Base-by-base conservation (phyloP, 2,329 filamentous ascomycete genomes). In the Bipolaris cookei region DNA sequence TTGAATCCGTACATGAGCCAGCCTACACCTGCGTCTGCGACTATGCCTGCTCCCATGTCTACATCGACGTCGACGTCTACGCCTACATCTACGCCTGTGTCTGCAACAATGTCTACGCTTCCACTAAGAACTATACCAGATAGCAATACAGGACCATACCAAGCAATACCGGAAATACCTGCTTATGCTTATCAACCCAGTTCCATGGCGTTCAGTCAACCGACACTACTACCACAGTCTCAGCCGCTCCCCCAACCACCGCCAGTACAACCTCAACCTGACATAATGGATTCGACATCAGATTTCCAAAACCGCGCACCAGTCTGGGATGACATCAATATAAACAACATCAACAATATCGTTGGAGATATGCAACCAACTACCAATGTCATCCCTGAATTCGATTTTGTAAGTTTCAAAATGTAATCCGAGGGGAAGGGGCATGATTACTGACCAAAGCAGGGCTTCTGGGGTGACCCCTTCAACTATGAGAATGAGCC, bases 401-500 rank as follows among this genome's bases (percentile, higher is more conserved):
- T 76, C 42, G 74, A 77, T 45, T 77, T 74, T 54, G 75, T 75
- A 61, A 67, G 72, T 65, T 4, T 20, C 18, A 11, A 14, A 18
- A 42, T 48, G 8, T 5, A 8, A 13, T 14, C 16, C 8, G 8
- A 6, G 10, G 5, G 23, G 14, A 25, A 18, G 16, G 2, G n/a
- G 10, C 3, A 39, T 20, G 7, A 14, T 10, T 35, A 30, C 65
- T 70, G 37, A 70, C 47, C 21, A 20, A 10, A 20, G 2, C 16
- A 74, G 72, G 72, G 74, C 3, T 76, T 75, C 48, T 76, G 74
- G 74, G 74, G 74, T 20, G 74, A 76, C 51, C 73, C 74, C 1
- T 71, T 76, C 51, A 73, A 71, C 37, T 73, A 75, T 32, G 66
- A 67, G 25, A 72, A 65, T 25, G 72, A 75, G 39, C 64, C 66